Base-by-base conservation (phyloP, 306 rosid species). In the cucumber (Cucumis sativus) region DNA sequence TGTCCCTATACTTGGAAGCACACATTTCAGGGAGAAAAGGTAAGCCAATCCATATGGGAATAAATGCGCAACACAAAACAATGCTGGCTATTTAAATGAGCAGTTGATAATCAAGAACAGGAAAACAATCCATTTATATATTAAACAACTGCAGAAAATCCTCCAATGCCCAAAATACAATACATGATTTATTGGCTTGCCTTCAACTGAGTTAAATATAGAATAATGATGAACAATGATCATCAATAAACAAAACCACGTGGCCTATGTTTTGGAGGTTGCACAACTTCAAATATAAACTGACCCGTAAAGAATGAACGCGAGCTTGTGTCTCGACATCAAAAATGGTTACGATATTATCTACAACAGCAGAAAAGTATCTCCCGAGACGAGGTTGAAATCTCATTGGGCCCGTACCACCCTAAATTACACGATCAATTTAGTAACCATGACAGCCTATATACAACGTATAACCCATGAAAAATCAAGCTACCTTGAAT, bases 301-400 rank as follows among this genome's bases (percentile, higher is more conserved):
- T 37, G 76, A 90, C 98, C 98, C 89, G 86, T 67, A 95, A 86
- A 30, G 99, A 87, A 86, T 89, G 88, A 49, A 89, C 90, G 67
- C 91, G 89, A 2, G 75, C 79, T 81, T 87, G 89, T 8, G 99
- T 86, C 88, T 95, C 99, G 49, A 88, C 96, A 65, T 95, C 99
- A 65, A 91, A 89, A 86, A 95, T 89, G 65, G 99, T 91, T 69
- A 95, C 98, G 37, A 91, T 84, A 39, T 90, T 95, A 61, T 95
- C 99, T 8, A 96, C 96, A 33, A 91, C 92, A 57, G 99, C 97
- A 63, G 97, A 98, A 13, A 95, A 91, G 79, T 82, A 92, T 69
- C 93, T 83, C 84, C 99, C 99, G 41, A 85, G 78, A 64, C 89
- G 92, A 79, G 99, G 97, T 84, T 95, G 99, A 79, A 95, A 95